Base-by-base conservation (phyloP, 2,329 filamentous ascomycete genomes). In the Ophiosphaerella korrae region DNA sequence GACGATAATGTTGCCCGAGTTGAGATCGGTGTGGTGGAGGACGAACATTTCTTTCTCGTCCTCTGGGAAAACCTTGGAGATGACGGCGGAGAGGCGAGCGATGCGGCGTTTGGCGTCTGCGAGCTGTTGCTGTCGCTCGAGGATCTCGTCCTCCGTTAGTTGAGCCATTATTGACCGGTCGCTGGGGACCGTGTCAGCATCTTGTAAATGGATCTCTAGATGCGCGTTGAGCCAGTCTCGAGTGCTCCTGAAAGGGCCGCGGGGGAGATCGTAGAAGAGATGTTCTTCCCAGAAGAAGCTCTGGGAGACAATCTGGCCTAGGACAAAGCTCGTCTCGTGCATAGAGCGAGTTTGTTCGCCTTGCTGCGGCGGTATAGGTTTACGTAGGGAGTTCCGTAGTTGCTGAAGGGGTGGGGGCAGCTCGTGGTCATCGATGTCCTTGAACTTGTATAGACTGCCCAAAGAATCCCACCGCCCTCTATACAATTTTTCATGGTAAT, bases 221-320 rank as follows among this genome's bases (percentile, higher is more conserved):
- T 42, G 42, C 21, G 50, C 38, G 23, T 39, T 34, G 11, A 50
- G 34, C 46, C 50, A 53, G 11, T 50, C 46, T 3, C 41, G 38
- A 26, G 42, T 46, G 4, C 29, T 38, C 6, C 13, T 21, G 23
- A 50, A 53, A 2, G 50, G 45, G 8, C 50, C 50, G 5, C 36
- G 42, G 12, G 21, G n/a, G 12, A 13, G 21, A 12, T 42, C 9
- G 13, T 39, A 33, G 11, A n/a, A 32, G 12, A 50, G n/a, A 11
- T 40, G 46, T 7, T 50, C 34, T 1, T 39, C 42, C 16, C 40
- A 26, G 23, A 46, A 53, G 21, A 42, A 42, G 5, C 32, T 35
- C 4, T 16, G n/a, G 3, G 46, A 31, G 3, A 43, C 42, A 6
- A 53, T 11, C 1, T n/a, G 38, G 18, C 33, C 34, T 14, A 50